Evolutionary conservation across 2,329 filamentous ascomycete species (phyloP).

Genomic region (Gnomoniopsis sp.): DNA sequence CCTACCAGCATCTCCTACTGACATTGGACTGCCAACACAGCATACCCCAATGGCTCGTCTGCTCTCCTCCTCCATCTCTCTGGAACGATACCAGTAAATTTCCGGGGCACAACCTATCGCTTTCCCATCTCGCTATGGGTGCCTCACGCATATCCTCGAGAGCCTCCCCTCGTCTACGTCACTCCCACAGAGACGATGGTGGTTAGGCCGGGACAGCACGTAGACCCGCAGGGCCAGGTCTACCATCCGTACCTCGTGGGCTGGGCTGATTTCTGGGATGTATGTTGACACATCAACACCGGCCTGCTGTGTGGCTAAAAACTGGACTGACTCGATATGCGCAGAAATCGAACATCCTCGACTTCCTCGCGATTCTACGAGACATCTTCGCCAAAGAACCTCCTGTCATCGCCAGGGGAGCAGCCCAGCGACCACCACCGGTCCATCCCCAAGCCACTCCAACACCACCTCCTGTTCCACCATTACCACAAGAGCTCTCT

Average conservation of each 20-base stretch:
- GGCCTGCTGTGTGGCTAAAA: not conserved
- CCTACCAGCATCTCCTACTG: constrained; percentile 7
- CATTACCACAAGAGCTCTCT: constrained; percentile 63
- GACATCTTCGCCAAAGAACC: constrained; percentile 94
- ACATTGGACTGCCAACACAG: constrained; percentile 49
- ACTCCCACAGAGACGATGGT: constrained; percentile 85
- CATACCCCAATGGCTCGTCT: constrained; percentile 83
- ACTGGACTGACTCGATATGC: constrained; percentile 18
- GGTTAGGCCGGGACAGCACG: constrained; percentile 88
- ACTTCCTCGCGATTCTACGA: constrained; percentile 77
- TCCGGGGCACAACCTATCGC: constrained; percentile 83
- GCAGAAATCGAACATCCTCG: constrained; percentile 77
- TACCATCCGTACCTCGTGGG: constrained; percentile 94
- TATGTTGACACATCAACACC: constrained; percentile 51
- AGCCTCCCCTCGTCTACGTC: constrained; percentile 84
- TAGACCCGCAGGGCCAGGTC: constrained; percentile 86
- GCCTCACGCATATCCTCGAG: constrained; percentile 82
- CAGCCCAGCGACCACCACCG: constrained; percentile 39
- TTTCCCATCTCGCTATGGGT: constrained; percentile 94
- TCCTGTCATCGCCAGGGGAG: constrained; percentile 74
- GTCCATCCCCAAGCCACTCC: constrained; percentile 29
- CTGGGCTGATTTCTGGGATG: constrained; percentile 88
- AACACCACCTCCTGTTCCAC: constrained; percentile 66
- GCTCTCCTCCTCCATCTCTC: constrained; percentile 82
- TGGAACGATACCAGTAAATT: constrained; percentile 87